Percentiles rank a stretch among this genome's conserved stretches.
These are phyloP conservation scores for Urostyla sp. DNA, from an alignment of 73 alveolate genomes.

Conservation along the genomic window DNA sequence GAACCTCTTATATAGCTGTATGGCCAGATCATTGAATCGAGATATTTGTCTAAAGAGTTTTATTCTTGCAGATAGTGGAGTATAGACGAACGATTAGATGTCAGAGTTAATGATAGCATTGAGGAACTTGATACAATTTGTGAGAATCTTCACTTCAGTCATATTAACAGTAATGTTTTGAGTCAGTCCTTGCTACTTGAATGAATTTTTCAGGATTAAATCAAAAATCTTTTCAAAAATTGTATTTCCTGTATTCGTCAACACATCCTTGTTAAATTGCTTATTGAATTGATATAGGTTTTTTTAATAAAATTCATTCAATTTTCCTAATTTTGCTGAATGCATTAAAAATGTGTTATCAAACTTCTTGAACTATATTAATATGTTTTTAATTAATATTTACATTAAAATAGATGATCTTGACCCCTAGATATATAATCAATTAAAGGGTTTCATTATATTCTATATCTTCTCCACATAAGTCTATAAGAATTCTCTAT, in stretches of 20 bases:
- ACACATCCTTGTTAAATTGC: slow-evolving; percentile 8
- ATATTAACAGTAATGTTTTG: slow-evolving; percentile 2
- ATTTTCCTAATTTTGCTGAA: too few relatives aligned
- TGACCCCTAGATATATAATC: slow-evolving; percentile 16
- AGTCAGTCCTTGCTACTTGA: not conserved
- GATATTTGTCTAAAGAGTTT: slow-evolving; percentile 29
- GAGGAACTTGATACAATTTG: slow-evolving; percentile 6
- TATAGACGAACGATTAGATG: slow-evolving; percentile 26
- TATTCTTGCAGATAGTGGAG: slow-evolving; percentile 20
- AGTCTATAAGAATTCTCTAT: slow-evolving; percentile 10
- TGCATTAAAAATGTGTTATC: too few relatives aligned
- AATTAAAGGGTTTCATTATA: slow-evolving; percentile 10
- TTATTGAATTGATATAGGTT: not conserved
- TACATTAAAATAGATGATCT: slow-evolving; percentile 16
- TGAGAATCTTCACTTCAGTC: slow-evolving; percentile 29
- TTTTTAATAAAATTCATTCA: not conserved
- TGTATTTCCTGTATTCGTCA: slow-evolving; percentile 26
- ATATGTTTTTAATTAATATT: not conserved
- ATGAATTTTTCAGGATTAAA: slow-evolving; percentile 23
- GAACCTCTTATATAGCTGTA: not conserved
- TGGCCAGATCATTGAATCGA: not conserved
- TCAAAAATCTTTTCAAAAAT: slow-evolving; percentile 19
- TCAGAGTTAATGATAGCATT: slow-evolving; percentile 27
- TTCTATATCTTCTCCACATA: slow-evolving; percentile 10
- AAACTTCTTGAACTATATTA: too few relatives aligned